Conservation (phyloP, 208 protist genomes). For the Acanthamoeba divionensis region DNA sequence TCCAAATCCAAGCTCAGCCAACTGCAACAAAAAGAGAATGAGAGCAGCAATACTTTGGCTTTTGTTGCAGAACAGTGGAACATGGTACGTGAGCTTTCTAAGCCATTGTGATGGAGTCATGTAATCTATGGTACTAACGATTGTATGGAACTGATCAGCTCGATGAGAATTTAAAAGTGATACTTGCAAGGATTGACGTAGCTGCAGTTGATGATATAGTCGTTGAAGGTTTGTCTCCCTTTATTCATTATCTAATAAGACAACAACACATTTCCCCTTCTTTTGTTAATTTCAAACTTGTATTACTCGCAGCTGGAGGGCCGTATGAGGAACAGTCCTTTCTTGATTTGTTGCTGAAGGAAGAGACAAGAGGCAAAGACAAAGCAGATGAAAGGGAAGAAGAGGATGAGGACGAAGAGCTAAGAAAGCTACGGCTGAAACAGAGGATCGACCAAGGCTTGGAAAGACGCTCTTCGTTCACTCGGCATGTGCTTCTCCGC, state of each 20-base stretch:
- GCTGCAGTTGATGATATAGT: not conserved
- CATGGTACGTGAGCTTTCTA: not conserved
- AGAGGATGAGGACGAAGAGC: not conserved
- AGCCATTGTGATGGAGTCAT: too few species aligned
- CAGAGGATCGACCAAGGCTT: not conserved
- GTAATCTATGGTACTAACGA: too few species aligned
- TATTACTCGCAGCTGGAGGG: not conserved
- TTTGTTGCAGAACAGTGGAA: not conserved
- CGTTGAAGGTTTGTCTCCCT: not conserved
- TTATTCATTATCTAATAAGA: not conserved
- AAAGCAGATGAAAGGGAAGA: not conserved
- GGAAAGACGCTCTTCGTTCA: slow-evolving; percentile 9
- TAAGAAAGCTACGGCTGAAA: not conserved
- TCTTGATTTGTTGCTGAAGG: not conserved
- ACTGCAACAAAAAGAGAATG: not conserved
- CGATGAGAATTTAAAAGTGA: not conserved
- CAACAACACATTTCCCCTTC: too few species aligned
- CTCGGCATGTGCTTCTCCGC: not conserved
- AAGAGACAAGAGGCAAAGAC: not conserved
- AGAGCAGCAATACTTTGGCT: not conserved
- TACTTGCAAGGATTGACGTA: not conserved
- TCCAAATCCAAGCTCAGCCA: not conserved
- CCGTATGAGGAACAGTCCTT: not conserved
- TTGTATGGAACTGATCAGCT: too few species aligned
- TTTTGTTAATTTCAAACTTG: too few species aligned